Evolutionary conservation across 306 rosid species (phyloP).

Genomic region (Begonia fuchsioides): DNA sequence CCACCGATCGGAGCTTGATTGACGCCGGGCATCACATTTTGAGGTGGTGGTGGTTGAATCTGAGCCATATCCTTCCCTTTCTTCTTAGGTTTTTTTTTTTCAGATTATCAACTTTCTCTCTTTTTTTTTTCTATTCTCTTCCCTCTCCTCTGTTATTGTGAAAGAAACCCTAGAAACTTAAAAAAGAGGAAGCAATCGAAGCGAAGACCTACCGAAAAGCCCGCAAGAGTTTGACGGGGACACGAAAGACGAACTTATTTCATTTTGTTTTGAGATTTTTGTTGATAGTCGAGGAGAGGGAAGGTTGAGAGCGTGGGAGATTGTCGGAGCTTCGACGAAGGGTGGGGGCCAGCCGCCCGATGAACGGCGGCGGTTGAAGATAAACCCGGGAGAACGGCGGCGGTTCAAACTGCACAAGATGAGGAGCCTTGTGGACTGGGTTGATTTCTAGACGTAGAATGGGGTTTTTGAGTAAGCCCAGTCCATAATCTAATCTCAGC

Average conservation of each 20-base stretch:
- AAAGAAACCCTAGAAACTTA: conserved; percentile 37
- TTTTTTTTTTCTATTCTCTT: conserved; percentile 41
- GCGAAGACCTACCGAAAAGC: not conserved
- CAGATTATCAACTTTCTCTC: conserved; percentile 3
- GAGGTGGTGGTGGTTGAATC: conserved; percentile 69
- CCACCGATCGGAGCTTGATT: conserved; percentile 30
- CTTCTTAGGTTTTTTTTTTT: not conserved
- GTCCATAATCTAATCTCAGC: conserved; percentile 11
- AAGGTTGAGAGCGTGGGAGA: conserved; percentile 32
- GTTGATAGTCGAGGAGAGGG: conserved; percentile 79
- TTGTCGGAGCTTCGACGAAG: conserved; percentile 35
- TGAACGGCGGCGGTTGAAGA: too few relatives aligned
- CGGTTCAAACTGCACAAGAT: conserved; percentile 20
- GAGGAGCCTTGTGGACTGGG: not conserved
- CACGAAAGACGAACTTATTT: not conserved
- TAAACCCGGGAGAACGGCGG: conserved; percentile 12
- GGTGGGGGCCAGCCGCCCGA: not conserved
- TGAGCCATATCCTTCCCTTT: conserved; percentile 53
- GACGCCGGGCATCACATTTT: conserved; percentile 47
- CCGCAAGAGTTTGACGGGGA: not conserved
- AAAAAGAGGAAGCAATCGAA: conserved; percentile 10
- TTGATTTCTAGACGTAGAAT: conserved; percentile 12
- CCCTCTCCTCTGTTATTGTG: conserved; percentile 82
- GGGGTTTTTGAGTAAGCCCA: conserved; percentile 41
- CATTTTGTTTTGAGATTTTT: conserved; percentile 4